Conservation (phyloP, 2,329 filamentous ascomycete genomes). For the Thelonectria discophora region DNA sequence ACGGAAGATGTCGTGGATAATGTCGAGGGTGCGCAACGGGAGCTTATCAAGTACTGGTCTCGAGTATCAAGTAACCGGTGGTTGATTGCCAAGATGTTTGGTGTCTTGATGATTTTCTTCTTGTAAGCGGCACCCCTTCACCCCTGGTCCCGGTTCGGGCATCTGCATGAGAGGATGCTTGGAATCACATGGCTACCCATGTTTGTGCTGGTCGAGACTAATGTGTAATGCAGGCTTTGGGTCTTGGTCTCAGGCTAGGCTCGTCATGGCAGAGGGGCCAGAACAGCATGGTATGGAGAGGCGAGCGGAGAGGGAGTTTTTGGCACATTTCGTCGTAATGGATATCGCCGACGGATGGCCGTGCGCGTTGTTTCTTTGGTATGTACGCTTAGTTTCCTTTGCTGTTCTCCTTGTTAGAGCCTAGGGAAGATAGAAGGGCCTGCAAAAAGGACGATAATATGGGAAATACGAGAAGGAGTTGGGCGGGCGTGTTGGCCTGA, state of each 20-base stretch:
- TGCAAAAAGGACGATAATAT: conserved; percentile 18
- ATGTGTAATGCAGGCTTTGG: conserved; percentile 46
- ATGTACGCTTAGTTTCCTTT: conserved; percentile 36
- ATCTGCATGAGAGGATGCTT: background rate
- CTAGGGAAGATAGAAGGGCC: conserved; percentile 20
- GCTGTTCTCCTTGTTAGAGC: conserved; percentile 27
- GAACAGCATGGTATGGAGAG: conserved; percentile 26
- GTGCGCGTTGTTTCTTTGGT: conserved; percentile 25
- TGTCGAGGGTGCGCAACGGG: conserved; percentile 93
- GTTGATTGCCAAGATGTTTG: conserved; percentile 82
- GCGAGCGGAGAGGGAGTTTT: conserved; percentile 23
- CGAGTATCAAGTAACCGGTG: conserved; percentile 94
- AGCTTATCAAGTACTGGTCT: conserved; percentile 96
- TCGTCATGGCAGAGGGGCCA: conserved; percentile 8
- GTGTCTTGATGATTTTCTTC: conserved; percentile 95
- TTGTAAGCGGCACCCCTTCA: conserved; percentile 56
- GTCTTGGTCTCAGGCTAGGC: conserved; percentile 51
- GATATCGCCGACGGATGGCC: conserved; percentile 31
- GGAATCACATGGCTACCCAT: background rate
- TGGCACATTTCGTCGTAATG: conserved; percentile 40
- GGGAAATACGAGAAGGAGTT: conserved; percentile 7
- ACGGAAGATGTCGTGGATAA: conserved; percentile 98
- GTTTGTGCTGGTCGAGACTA: conserved; percentile 19
- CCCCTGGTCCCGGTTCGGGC: background rate
- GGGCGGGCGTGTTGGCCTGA: background rate